Evolutionary conservation across 176 grass and related monocot genomes (phyloP), one percentile per base, ranked within the genome.

Genomic region (Tillandsia leiboldiana): DNA sequence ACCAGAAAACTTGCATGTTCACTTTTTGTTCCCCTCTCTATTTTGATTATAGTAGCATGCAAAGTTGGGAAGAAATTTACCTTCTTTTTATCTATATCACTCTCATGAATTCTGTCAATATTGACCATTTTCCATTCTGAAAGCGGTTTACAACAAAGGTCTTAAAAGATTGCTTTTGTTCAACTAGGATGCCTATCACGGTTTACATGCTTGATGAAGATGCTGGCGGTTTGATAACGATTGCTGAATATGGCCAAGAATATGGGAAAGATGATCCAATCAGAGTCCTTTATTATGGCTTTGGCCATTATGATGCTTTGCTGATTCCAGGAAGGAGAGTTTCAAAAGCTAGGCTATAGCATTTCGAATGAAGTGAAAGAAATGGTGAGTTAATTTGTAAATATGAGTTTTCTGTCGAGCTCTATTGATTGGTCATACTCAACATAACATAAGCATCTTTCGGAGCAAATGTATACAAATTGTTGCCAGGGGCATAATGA

Each of bases 121-220:
- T 23, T 68, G n/a, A 18, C 66, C 33, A 6, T 42, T 42, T 42
- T 42, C 33, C 33, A 7, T 48, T 14, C 49, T 68, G 12, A 14
- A 68, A 17, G 11, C 22, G 65, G 10, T 49, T 49, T 42, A 42
- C 33, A 42, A 42, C 33, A 1, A 42, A 42, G 33, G 33, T 42
- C 33, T 42, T 42, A 42, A 42, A 42, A 61, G 5, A 18, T 61
- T 15, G 17, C 56, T 61, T 61, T 61, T 17, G 15, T 61, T 87
- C 78, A 26, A 54, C 4, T 65, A 99, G 94, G 78, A 90, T 93
- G 89, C 89, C 94, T 22, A 99, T 99, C 76, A 93, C 84, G 17
- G 87, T 99, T 75, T 99, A 90, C 77, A 99, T 99, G 89, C 72
- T n/a, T 33, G 94, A 93, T 63, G 84, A 90, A 68, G 89, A 99